Evolutionary conservation across 2,329 filamentous ascomycete genomes (phyloP), one percentile per base, ranked within the genome.

Genomic region (Hymenoscyphus scutula): DNA sequence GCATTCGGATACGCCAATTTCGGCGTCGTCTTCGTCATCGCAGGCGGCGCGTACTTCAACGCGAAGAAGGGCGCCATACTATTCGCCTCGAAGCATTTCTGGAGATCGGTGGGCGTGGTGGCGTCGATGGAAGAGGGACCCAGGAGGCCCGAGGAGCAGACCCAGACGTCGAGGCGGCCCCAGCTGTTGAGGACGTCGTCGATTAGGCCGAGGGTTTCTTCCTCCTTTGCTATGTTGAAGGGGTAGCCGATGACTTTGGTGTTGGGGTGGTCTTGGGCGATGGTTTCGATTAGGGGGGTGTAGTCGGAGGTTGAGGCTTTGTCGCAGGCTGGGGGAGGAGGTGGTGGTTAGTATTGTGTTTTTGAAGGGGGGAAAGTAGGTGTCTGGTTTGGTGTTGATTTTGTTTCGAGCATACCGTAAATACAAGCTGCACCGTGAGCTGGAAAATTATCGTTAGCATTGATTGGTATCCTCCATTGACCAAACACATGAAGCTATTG

Each of bases 391-490:
- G 38, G 2, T 19, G 15, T 59, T 58, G 23, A 5, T 17, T n/a
- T n/a, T n/a, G n/a, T 3, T 45, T 54, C 34, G 19, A 51, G 67
- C 69, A 57, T 72, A 79, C 78, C 82, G 69, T 88, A 88, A 66
- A 88, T 84, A 68, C 83, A 86, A 53, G 85, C 85, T 65, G 85
- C 85, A 51, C 85, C 85, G 70, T 88, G 85, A 54, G 84, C 84
- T 84, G n/a, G n/a, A n/a, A n/a, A n/a, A n/a, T n/a, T n/a, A n/a
- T n/a, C n/a, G n/a, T n/a, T n/a, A n/a, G n/a, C n/a, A n/a, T n/a
- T n/a, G n/a, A n/a, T n/a, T n/a, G n/a, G n/a, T n/a, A 13, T 58
- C 54, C 29, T 29, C 53, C 13, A 10, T 32, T 53, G 17, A 37
- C 15, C 3, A 17, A 27, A n/a, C 30, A 38, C n/a, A 55, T 48